Evolutionary conservation across 2,329 filamentous ascomycete species (phyloP).

Genomic region (Fusarium neocosmosporiellum): DNA sequence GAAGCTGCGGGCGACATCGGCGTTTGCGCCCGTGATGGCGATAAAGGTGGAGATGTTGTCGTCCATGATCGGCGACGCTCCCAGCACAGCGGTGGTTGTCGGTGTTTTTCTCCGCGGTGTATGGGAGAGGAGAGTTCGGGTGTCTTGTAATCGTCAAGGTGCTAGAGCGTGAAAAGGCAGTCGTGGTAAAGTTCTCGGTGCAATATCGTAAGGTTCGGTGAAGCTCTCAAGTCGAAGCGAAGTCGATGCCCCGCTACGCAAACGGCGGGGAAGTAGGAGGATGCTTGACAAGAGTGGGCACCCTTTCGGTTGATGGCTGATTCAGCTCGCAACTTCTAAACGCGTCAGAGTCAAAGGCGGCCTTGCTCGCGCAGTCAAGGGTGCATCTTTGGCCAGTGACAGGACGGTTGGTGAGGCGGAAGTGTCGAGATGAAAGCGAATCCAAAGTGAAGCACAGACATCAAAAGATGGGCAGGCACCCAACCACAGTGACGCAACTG

Average conservation of each 20-base stretch:
- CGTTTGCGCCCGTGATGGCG: slow-evolving; percentile 80
- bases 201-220: slow-evolving; percentile 31
- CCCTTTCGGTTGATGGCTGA: not conserved
- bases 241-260: slow-evolving; percentile 36
- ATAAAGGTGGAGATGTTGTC: slow-evolving; percentile 82
- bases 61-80: slow-evolving; percentile 64
- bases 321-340: slow-evolving; percentile 1
- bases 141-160: not conserved
- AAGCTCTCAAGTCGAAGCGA: slow-evolving; percentile 21
- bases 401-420: slow-evolving; percentile 6
- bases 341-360: not conserved
- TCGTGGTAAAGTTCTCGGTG: not conserved
- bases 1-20: slow-evolving; percentile 82
- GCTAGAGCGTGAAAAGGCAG: not conserved
- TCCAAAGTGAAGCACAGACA: slow-evolving; percentile 36
- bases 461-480: slow-evolving; percentile 43
- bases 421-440: slow-evolving; percentile 28
- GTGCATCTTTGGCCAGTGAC: slow-evolving; percentile 1
- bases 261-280: slow-evolving; percentile 13
- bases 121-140: not conserved
- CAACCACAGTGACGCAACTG: slow-evolving; percentile 49
- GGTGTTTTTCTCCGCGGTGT: not conserved
- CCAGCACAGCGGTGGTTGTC: not conserved
- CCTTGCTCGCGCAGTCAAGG: not conserved
- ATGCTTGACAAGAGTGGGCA: not conserved